These are phyloP conservation scores for Dictyostelium discoideum DNA, from an alignment of 78 protist genomes.

Conservation along the genomic window DNA sequence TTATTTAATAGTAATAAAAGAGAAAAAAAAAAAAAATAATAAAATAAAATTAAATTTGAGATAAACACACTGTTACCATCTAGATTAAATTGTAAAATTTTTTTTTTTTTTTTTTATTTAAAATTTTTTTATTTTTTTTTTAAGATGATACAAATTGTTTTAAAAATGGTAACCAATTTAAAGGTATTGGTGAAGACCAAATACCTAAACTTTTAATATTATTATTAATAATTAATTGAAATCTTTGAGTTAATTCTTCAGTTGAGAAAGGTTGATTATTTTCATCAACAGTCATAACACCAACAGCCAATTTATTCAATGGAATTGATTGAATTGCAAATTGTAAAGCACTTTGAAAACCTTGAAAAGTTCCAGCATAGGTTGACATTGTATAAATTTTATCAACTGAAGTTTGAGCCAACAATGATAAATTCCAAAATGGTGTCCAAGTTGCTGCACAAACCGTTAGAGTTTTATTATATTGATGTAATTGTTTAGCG, in stretches of 20 bases:
- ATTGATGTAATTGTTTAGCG: conserved; percentile 56
- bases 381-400: conserved; percentile 73
- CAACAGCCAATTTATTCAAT: conserved; percentile 53
- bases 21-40: too few relatives aligned
- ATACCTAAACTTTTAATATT: conserved; percentile 58
- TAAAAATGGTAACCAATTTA: conserved; percentile 73
- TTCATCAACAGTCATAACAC: conserved; percentile 61
- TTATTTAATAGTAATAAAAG: too few relatives aligned
- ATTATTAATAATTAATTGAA: conserved; percentile 5
- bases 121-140: background rate
- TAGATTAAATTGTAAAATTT: too few relatives aligned
- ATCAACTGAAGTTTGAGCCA: conserved; percentile 67
- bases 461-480: conserved; percentile 49
- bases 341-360: conserved; percentile 21
- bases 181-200: conserved; percentile 80
- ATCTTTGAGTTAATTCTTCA: conserved; percentile 26
- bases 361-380: conserved; percentile 30
- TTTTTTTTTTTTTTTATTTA: background rate
- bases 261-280: conserved; percentile 68
- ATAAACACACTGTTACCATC: too few relatives aligned
- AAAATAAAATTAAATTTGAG: too few relatives aligned
- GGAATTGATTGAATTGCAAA: conserved; percentile 32
- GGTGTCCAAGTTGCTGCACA: conserved; percentile 65
- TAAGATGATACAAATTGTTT: background rate
- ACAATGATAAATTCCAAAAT: conserved; percentile 59